These are phyloP conservation scores for Onygena corvina DNA, from an alignment of 2,329 filamentous ascomycete genomes.

Conservation along the genomic window DNA sequence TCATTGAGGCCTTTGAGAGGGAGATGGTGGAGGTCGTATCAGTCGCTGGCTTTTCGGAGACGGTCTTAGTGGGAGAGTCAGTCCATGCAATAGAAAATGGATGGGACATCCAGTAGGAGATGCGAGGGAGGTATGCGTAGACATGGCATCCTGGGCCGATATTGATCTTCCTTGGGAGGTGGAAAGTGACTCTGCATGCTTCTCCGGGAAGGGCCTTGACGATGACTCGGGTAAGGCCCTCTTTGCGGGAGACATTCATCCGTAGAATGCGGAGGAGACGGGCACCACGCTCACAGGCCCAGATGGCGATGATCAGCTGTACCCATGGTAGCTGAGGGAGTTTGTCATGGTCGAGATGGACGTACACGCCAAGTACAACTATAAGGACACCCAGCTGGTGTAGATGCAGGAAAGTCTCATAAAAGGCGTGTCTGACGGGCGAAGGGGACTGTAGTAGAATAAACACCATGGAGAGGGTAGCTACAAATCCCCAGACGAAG, in stretches of 20 bases:
- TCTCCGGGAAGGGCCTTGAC: slow-evolving; percentile 49
- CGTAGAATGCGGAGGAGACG: slow-evolving; percentile 41
- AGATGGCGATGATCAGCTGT: slow-evolving; percentile 27
- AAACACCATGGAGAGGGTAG: slow-evolving; percentile 30
- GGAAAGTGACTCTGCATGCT: slow-evolving; percentile 49
- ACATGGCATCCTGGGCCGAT: slow-evolving; percentile 48
- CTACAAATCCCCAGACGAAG: slow-evolving; percentile 36
- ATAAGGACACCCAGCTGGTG: slow-evolving; percentile 36
- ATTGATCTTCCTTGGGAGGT: slow-evolving; percentile 43
- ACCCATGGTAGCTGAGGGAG: slow-evolving; percentile 34
- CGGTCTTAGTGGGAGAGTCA: slow-evolving; percentile 20
- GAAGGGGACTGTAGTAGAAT: slow-evolving; percentile 36
- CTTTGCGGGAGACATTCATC: slow-evolving; percentile 42
- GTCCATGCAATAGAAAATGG: slow-evolving; percentile 40
- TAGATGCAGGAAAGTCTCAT: slow-evolving; percentile 38
- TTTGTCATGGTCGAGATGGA: slow-evolving; percentile 33
- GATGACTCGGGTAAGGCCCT: slow-evolving; percentile 40
- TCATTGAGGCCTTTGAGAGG: slow-evolving; percentile 1
- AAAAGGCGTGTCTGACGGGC: slow-evolving; percentile 35
- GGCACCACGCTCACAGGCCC: slow-evolving; percentile 34
- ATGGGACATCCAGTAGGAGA: slow-evolving; percentile 39
- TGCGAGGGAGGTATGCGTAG: slow-evolving; percentile 46
- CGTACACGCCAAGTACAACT: slow-evolving; percentile 34
- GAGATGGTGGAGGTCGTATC: neutral
- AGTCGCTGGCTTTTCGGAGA: slow-evolving; percentile 6